A percentile compares a stretch with the other conserved stretches of the same genome.
Evolutionary conservation across 345 rosid species (phyloP).

Genomic region (Salix exigua): DNA sequence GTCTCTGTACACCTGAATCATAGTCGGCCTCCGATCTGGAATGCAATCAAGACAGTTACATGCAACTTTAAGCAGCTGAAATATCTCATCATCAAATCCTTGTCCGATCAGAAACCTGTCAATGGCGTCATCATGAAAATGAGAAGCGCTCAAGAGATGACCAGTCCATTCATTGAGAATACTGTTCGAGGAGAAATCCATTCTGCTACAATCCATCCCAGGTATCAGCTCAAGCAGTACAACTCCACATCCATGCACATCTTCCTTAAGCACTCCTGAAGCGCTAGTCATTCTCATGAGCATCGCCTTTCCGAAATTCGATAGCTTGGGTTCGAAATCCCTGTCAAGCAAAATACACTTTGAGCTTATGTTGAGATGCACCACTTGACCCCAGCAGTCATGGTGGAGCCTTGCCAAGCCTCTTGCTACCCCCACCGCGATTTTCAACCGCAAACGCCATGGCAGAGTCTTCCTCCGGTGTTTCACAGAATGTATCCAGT

Average conservation of each 20-base stretch:
- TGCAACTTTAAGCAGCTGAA: no score
- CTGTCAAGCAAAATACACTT: conserved; percentile 15
- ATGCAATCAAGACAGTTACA: no score
- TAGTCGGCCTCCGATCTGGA: no score
- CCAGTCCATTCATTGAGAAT: conserved; percentile 1
- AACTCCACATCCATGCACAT: conserved; percentile 22
- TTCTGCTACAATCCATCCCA: conserved; percentile 15
- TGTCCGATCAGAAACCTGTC: no score
- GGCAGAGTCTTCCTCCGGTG: not conserved
- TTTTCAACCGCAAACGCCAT: conserved; percentile 29
- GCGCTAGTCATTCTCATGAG: not conserved
- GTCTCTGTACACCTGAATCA: no score
- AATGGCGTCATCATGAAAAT: no score
- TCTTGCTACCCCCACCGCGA: conserved; percentile 20
- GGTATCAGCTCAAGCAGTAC: conserved; percentile 22
- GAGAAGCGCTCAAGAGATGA: not conserved
- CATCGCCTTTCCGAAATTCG: conserved; percentile 16
- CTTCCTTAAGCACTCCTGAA: conserved; percentile 9
- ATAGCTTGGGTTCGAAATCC: conserved; percentile 18
- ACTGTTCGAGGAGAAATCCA: conserved; percentile 1
- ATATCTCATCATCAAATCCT: no score
- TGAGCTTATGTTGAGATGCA: conserved; percentile 22
- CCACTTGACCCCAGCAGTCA: not conserved
- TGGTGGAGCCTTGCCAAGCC: conserved; percentile 34
- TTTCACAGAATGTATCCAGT: conserved; percentile 10